Percentiles rank a stretch among this genome's conserved stretches.
Conservation (phyloP, 495 filamentous ascomycete genomes). For the Schizothecium vesticola region DNA sequence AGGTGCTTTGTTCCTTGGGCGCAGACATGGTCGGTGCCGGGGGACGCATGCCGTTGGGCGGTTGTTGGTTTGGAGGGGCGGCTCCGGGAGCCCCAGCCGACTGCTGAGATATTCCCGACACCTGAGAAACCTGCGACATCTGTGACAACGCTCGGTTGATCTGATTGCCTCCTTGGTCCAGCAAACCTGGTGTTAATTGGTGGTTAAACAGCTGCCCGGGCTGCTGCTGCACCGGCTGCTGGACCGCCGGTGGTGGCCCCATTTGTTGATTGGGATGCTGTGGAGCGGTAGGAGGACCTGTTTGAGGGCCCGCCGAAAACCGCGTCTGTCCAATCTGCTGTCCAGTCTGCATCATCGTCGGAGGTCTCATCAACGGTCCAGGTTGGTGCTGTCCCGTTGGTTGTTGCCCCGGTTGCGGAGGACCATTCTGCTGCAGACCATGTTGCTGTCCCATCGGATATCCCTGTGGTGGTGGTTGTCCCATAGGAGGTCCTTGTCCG, state of each 20-base stretch:
- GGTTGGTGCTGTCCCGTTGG: not conserved
- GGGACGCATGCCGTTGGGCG: not conserved
- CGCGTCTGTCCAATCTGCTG: not conserved
- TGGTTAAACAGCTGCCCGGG: not conserved
- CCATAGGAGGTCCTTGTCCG: not conserved
- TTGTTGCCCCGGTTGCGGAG: constrained; percentile 6
- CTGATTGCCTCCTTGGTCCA: not conserved
- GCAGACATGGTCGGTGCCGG: constrained; percentile 6
- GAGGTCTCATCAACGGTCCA: not conserved
- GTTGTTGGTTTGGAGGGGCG: not conserved
- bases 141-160: not conserved
- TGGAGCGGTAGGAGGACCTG: not conserved
- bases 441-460: not conserved
- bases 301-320: not conserved
- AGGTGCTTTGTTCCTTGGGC: constrained; percentile 25
- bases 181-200: not conserved
- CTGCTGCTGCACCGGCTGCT: not conserved
- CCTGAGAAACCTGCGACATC: not conserved
- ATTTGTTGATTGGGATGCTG: not conserved
- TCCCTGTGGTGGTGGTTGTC: not conserved
- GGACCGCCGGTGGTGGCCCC: not conserved
- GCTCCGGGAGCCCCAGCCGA: not conserved
- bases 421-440: not conserved
- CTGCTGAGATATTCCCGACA: not conserved
- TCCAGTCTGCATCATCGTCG: not conserved